phyloP scores from a whole-genome alignment of 345 rosid genomes.

The Syzygium aromaticum region DNA sequence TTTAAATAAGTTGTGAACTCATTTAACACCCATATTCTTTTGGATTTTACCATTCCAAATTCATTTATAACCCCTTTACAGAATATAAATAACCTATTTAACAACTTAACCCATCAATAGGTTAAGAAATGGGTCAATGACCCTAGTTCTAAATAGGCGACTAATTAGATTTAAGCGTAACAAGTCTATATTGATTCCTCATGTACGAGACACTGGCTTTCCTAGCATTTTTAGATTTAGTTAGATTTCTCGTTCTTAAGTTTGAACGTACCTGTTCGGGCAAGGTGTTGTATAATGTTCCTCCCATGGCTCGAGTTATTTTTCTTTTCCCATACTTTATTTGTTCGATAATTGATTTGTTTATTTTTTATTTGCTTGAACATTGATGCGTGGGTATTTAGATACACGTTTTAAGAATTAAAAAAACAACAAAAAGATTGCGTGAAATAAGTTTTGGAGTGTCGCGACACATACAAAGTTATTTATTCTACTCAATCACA shows the following conservation, averaged over 20 bases:
- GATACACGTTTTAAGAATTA: not conserved
- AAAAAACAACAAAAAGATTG: not conserved
- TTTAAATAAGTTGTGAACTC: too few relatives aligned
- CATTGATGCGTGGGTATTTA: not conserved
- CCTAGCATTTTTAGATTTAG: not conserved
- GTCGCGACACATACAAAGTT: not conserved
- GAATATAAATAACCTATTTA: too few relatives aligned
- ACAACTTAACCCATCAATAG: too few relatives aligned
- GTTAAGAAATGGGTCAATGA: too few relatives aligned
- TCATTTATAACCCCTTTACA: too few relatives aligned
- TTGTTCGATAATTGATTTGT: not conserved
- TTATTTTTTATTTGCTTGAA: not conserved
- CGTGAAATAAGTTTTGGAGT: not conserved
- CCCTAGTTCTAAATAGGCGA: too few relatives aligned
- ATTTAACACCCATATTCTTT: too few relatives aligned
- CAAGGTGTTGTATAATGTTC: not conserved
- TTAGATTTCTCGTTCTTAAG: not conserved
- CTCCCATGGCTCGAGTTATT: not conserved
- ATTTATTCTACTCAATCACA: not conserved
- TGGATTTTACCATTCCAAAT: too few relatives aligned
- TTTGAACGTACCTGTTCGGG: not conserved
- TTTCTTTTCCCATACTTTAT: not conserved
- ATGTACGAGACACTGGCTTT: not conserved
- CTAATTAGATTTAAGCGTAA: too few relatives aligned
- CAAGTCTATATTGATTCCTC: not conserved